phyloP scores from a whole-genome alignment of 306 rosid species.

The Astragalus glycyphyllos region DNA sequence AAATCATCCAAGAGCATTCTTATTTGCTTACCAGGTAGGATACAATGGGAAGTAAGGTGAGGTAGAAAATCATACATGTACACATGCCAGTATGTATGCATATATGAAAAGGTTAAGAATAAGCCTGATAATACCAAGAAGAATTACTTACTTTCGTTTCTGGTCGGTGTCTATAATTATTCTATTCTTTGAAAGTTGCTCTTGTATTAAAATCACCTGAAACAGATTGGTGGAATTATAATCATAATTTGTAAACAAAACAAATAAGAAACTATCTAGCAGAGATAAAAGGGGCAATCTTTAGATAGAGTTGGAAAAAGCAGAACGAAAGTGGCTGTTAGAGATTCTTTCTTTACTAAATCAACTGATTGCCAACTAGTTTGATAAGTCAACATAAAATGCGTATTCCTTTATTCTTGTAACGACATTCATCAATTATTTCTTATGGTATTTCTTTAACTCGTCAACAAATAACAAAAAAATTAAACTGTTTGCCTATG shows the following conservation, averaged over 20 bases:
- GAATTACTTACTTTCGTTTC: conserved; percentile 78
- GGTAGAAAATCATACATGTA: conserved; percentile 5
- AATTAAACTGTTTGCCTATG: neutral
- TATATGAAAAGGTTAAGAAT: conserved; percentile 20
- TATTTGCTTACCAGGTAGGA: conserved; percentile 4
- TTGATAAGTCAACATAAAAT: conserved; percentile 31
- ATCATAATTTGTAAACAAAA: conserved; percentile 21
- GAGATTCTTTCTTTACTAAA: conserved; percentile 4
- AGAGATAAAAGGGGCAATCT: neutral
- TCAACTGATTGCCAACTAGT: conserved; percentile 21
- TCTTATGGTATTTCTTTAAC: neutral
- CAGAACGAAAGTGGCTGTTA: conserved; percentile 8
- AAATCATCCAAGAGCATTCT: conserved; percentile 29
- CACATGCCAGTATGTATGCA: conserved; percentile 9
- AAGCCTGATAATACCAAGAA: conserved; percentile 26
- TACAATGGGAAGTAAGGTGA: neutral
- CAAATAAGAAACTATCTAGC: conserved; percentile 10
- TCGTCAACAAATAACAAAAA: conserved; percentile 16
- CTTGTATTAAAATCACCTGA: conserved; percentile 93
- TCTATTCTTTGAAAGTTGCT: conserved; percentile 92
- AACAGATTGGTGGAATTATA: conserved; percentile 42
- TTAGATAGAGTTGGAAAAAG: conserved; percentile 1
- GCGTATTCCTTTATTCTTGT: conserved; percentile 18
- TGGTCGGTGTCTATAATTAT: conserved; percentile 88
- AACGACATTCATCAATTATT: conserved; percentile 17